These are phyloP conservation scores for Senna siamea DNA, from an alignment of 306 rosid species.

Conservation along the genomic window DNA sequence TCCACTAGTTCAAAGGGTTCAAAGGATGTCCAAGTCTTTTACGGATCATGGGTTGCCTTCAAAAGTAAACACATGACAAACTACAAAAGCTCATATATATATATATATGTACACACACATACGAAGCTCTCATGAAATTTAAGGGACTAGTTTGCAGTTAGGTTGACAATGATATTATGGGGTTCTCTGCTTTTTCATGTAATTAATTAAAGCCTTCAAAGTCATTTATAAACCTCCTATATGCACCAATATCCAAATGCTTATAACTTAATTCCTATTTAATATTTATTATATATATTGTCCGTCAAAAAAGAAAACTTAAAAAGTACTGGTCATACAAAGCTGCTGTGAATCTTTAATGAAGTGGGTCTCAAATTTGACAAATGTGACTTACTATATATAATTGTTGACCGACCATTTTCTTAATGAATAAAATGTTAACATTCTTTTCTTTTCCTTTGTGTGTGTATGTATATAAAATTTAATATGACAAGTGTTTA, in stretches of 20 bases:
- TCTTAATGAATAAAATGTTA: background rate
- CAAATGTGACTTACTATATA: background rate
- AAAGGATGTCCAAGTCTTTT: background rate
- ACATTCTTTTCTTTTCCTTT: background rate
- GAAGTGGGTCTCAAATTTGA: slow-evolving; percentile 17
- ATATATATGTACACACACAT: no score
- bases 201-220: no score
- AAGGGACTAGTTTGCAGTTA: slow-evolving; percentile 17
- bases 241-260: background rate
- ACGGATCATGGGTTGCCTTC: background rate
- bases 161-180: slow-evolving; percentile 21
- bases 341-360: no score
- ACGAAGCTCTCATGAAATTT: background rate
- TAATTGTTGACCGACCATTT: slow-evolving; percentile 31
- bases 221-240: no score
- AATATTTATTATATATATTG: no score
- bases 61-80: background rate
- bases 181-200: background rate
- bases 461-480: no score
- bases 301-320: no score
- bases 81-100: no score
- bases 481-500: background rate
- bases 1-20: background rate
- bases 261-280: no score
- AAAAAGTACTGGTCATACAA: no score